Evolutionary conservation across 345 rosid genomes (phyloP).

Genomic region (Murraya paniculata): DNA sequence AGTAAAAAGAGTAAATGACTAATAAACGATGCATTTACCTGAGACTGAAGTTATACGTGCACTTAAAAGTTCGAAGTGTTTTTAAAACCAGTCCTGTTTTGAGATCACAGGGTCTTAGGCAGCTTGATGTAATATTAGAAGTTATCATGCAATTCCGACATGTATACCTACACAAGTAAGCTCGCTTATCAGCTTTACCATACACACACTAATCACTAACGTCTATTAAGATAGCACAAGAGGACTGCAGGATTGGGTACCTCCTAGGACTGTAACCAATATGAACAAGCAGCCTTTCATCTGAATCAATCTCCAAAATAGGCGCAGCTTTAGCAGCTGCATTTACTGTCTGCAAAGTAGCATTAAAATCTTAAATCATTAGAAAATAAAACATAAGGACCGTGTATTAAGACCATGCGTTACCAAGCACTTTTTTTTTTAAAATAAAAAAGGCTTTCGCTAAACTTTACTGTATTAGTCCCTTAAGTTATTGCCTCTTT

Average conservation of each 20-base stretch:
- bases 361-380: neutral
- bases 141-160: constrained; percentile 62
- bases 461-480: neutral
- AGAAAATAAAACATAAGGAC: neutral
- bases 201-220: neutral
- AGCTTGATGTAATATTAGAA: constrained; percentile 69
- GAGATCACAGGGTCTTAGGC: constrained; percentile 83
- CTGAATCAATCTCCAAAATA: constrained; percentile 37
- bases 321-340: constrained; percentile 69
- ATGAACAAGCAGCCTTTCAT: constrained; percentile 73
- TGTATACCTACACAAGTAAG: constrained; percentile 58
- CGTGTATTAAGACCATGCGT: neutral
- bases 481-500: neutral
- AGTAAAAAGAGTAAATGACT: neutral
- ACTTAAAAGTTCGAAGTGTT: constrained; percentile 69
- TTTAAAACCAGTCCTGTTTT: constrained; percentile 73
- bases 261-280: constrained; percentile 88
- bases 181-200: constrained; percentile 6
- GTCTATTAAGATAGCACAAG: neutral
- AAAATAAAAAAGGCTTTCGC: neutral
- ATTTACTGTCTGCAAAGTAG: constrained; percentile 56
- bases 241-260: constrained; percentile 25
- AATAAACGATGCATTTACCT: constrained; percentile 39
- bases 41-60: constrained; percentile 71
- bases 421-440: neutral